Evolutionary conservation across 352 stramenopile genomes (phyloP).

Genomic region (Pythium chondricola): DNA sequence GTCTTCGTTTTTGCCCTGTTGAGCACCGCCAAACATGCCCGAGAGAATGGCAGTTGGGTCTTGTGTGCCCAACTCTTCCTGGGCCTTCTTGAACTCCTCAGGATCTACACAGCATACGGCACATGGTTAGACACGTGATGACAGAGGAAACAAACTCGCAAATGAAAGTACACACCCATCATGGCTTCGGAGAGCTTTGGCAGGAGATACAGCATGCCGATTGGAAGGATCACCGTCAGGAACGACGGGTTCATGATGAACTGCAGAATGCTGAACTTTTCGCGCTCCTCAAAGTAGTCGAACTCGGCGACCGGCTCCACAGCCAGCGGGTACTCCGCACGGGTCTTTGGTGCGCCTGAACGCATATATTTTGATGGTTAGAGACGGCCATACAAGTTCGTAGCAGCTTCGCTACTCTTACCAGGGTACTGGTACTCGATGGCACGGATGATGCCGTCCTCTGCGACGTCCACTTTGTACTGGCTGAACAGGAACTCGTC

Average conservation of each 20-base stretch:
- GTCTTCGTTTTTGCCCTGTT: slow-evolving; percentile 43
- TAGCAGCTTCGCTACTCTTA: too few relatives aligned
- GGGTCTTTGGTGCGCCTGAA: slow-evolving; percentile 42
- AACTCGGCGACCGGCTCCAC: slow-evolving; percentile 63
- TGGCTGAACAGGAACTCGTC: slow-evolving; percentile 69
- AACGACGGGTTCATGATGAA: slow-evolving; percentile 82
- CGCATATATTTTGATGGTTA: background rate
- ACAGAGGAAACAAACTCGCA: background rate
- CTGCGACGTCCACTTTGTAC: slow-evolving; percentile 55
- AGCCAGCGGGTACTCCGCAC: slow-evolving; percentile 52
- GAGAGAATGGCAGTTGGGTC: slow-evolving; percentile 63
- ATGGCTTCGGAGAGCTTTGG: slow-evolving; percentile 75
- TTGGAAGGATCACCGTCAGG: slow-evolving; percentile 68
- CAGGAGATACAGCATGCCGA: slow-evolving; percentile 72
- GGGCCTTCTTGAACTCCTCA: slow-evolving; percentile 83
- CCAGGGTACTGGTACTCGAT: slow-evolving; percentile 82
- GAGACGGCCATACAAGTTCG: background rate
- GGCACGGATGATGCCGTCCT: slow-evolving; percentile 45
- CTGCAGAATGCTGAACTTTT: slow-evolving; percentile 74
- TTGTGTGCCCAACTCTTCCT: slow-evolving; percentile 73
- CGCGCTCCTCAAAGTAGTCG: slow-evolving; percentile 78
- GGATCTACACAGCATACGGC: slow-evolving; percentile 60
- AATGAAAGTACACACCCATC: slow-evolving; percentile 38
- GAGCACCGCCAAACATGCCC: slow-evolving; percentile 66
- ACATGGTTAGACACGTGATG: background rate